Base-by-base conservation (phyloP, 805 yeast genomes). In the Starmerella potacharoeniae region DNA sequence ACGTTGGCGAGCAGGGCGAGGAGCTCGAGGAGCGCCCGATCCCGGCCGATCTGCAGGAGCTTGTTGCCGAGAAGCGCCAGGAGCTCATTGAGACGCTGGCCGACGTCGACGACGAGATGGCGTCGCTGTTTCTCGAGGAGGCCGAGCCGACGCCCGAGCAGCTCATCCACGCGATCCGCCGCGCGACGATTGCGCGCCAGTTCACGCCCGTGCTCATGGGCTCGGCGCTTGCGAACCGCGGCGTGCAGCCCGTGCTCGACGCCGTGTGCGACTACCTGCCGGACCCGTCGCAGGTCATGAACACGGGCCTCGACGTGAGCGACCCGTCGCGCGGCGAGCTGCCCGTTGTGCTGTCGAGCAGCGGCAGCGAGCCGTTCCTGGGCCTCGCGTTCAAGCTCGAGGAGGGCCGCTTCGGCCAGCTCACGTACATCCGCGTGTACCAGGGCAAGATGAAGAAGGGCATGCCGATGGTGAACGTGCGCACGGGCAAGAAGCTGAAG, bases 201-300 rank as follows among this genome's bases (percentile, higher is more conserved):
- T 93, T 93, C 76, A 88, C 97, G 13, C 98, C 99, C n/a, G 97
- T 93, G n/a, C 76, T 91, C 61, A 93, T 93, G 97, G 99, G 99
- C 28, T 88, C 97, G 50, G 99, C 99, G 17, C 77, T 93, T 60
- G 98, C 97, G 56, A 93, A 93, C 74, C 86, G 83, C 62, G 96
- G 97, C 71, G 78, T 93, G 61, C 99, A 93, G 75, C 90, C 90
- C 28, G 96, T 91, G 39, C 76, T 93, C 64, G 97, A 93, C 70
- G 93, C 97, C 42, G 95, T 93, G 57, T 91, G 91, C 61, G 97
- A 91, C 69, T 93, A 82, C 72, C 78, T 93, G 65, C 99, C 99
- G 47, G 83, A 91, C 69, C 99, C 99, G 54, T 81, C 93, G 58
- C 96, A 93, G 72, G 83, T 93, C 54, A 75, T 87, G 65, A 93